Conservation (phyloP, 2,329 filamentous ascomycete species). For the Pseudogymnoascus sp. region DNA sequence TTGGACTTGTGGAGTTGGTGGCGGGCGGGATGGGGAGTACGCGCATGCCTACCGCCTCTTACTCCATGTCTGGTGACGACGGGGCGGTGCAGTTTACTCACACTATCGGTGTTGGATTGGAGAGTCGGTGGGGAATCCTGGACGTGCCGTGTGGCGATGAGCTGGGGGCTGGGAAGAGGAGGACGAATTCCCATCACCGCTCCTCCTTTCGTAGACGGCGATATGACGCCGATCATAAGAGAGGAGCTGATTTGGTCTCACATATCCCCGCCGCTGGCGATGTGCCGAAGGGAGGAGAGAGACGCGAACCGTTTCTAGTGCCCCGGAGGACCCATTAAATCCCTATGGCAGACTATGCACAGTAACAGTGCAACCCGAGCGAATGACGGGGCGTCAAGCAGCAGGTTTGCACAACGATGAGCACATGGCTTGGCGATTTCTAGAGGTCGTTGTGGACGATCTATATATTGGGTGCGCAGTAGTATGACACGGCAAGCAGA, state of each 20-base stretch:
- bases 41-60: not conserved
- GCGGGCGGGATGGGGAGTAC: not conserved
- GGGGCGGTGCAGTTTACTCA: not conserved
- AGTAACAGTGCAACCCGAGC: not conserved
- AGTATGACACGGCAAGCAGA: not conserved
- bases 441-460: not conserved
- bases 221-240: not conserved
- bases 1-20: not conserved
- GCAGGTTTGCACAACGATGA: not conserved
- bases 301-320: constrained; percentile 8
- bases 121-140: not conserved
- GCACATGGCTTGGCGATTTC: not conserved
- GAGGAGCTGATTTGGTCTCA: not conserved
- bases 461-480: not conserved
- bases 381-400: not conserved
- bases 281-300: not conserved
- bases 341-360: not conserved
- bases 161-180: not conserved
- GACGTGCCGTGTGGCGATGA: not conserved
- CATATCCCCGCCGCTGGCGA: not conserved
- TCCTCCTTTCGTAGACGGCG: not conserved
- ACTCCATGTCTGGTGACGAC: not conserved
- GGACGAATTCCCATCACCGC: not conserved
- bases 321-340: not conserved
- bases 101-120: not conserved